Evolutionary conservation across 805 yeast species (phyloP).

Genomic region (Metschnikowia similis): DNA sequence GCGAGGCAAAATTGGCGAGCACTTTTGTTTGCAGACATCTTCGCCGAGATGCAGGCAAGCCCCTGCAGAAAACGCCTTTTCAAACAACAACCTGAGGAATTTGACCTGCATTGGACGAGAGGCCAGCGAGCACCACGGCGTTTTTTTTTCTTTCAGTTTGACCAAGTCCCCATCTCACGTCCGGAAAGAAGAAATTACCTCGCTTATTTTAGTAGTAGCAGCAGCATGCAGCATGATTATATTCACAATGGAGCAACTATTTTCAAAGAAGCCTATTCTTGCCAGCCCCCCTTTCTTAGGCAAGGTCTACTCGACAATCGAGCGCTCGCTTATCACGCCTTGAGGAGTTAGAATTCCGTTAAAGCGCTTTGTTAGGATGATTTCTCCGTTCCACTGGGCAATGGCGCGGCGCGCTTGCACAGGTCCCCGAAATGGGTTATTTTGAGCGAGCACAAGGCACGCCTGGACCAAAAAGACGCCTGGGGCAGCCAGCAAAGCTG

Average conservation of each 20-base stretch:
- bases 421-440: neutral
- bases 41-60: neutral
- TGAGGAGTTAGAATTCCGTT: neutral
- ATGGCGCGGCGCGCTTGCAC: neutral
- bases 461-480: neutral
- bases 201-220: neutral
- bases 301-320: no score
- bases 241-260: neutral
- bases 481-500: neutral
- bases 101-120: neutral
- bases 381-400: neutral
- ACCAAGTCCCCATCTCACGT: neutral
- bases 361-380: neutral
- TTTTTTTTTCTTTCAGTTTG: neutral
- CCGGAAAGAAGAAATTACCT: neutral
- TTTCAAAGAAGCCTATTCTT: neutral
- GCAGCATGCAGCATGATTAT: neutral
- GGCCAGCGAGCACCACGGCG: neutral
- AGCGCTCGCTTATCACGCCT: neutral
- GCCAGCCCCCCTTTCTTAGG: neutral
- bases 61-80: neutral
- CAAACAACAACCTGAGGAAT: neutral
- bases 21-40: neutral
- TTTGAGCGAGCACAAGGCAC: neutral
- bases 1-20: neutral